Percentiles rank a stretch among this genome's conserved stretches.
Evolutionary conservation across 208 protist species (phyloP).

Genomic region (Trypanosoma theileri): DNA sequence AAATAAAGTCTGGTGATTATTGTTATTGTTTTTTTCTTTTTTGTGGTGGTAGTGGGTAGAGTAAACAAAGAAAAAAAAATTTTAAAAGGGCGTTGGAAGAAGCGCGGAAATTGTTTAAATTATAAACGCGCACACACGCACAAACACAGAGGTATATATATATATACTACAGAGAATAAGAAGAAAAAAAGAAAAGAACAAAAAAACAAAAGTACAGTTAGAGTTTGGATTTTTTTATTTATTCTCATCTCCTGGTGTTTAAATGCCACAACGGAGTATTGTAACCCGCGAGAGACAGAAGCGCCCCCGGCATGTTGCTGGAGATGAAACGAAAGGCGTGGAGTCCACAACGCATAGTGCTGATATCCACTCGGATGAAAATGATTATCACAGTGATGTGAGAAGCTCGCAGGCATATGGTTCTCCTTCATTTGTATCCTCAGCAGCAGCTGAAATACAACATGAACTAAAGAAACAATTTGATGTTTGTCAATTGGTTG

Average conservation of each 20-base stretch:
- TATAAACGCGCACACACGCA: too few relatives aligned
- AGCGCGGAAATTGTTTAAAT: too few relatives aligned
- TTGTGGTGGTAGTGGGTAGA: too few relatives aligned
- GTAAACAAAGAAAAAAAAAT: neutral
- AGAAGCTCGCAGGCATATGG: neutral
- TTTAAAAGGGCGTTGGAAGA: too few relatives aligned
- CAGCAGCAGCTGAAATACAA: conserved; percentile 14
- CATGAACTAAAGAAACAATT: conserved; percentile 22
- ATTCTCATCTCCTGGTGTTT: too few relatives aligned
- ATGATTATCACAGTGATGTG: neutral
- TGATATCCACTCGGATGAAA: conserved; percentile 10
- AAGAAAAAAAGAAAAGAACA: neutral
- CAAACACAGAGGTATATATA: too few relatives aligned
- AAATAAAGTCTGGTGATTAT: neutral
- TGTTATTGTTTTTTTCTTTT: neutral
- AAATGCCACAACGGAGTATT: conserved; percentile 17
- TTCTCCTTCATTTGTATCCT: neutral
- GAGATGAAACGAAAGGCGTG: neutral
- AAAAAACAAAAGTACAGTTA: too few relatives aligned
- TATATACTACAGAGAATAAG: neutral
- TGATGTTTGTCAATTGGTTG: conserved; percentile 16
- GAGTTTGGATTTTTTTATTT: neutral
- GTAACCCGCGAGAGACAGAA: conserved; percentile 15
- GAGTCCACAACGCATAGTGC: neutral
- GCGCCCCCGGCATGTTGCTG: conserved; percentile 3